phyloP scores from a whole-genome alignment of 2,329 filamentous ascomycete species.

The Juglanconis sp. region DNA sequence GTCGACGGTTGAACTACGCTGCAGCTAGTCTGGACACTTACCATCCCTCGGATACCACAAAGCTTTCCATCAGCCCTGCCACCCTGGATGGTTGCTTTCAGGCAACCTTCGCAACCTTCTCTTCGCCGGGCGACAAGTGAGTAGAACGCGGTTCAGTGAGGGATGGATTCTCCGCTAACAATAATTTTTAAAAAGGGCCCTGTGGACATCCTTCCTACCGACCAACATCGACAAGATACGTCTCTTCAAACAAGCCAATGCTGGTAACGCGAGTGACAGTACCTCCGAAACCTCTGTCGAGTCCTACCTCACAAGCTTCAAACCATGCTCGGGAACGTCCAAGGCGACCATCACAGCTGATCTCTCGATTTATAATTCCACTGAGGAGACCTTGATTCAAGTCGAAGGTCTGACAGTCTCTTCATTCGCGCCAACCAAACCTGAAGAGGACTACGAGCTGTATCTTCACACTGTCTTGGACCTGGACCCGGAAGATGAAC shows the following conservation, averaged over 20 bases:
- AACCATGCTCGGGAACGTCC: slow-evolving; percentile 21
- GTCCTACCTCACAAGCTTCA: slow-evolving; percentile 28
- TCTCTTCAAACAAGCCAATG: slow-evolving; percentile 21
- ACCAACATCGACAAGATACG: slow-evolving; percentile 30
- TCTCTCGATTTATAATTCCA: slow-evolving; percentile 31
- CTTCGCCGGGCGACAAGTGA: slow-evolving; percentile 37
- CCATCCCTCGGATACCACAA: slow-evolving; percentile 35
- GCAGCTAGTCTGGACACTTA: slow-evolving; percentile 28
- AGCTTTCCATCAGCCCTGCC: slow-evolving; percentile 35
- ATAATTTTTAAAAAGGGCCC: slow-evolving; percentile 23
- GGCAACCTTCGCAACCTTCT: slow-evolving; percentile 38
- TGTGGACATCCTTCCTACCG: slow-evolving; percentile 43
- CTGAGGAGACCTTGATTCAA: slow-evolving; percentile 30
- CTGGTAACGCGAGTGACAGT: neutral
- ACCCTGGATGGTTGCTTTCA: slow-evolving; percentile 41
- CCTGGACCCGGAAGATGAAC: slow-evolving; percentile 39
- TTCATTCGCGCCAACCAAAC: slow-evolving; percentile 28
- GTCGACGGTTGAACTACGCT: slow-evolving; percentile 34
- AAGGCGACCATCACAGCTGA: slow-evolving; percentile 34
- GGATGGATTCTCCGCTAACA: neutral
- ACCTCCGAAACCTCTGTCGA: slow-evolving; percentile 26
- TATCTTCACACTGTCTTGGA: slow-evolving; percentile 34
- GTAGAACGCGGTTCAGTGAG: neutral
- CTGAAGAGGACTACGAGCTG: slow-evolving; percentile 32
- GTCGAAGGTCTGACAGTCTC: slow-evolving; percentile 32